Evolutionary conservation across 306 rosid species (phyloP), one percentile per base, ranked within the genome.

Genomic region (Trifolium repens): DNA sequence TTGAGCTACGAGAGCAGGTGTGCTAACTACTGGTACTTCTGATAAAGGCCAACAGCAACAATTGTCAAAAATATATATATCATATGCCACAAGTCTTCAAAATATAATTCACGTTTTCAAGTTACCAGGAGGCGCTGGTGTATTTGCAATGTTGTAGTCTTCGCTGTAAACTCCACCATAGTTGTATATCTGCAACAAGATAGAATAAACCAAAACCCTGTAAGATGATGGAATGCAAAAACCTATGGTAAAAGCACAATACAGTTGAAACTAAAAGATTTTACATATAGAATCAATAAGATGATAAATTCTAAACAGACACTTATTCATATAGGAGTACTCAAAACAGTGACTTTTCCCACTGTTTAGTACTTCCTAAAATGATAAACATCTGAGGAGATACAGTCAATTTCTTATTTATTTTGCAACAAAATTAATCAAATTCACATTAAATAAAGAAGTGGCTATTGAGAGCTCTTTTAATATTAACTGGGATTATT

Each of bases 71-170:
- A 32, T 30, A 34, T 52, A 5, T 32, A 32, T 40, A 67, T 34
- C 30, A 58, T 8, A 19, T 57, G 70, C 9, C 39, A 64, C 46
- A 40, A 22, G 67, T 75, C 50, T 77, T 73, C 61, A 65, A 79
- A 73, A 84, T 22, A 63, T 73, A 63, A 59, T 69, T 70, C 50
- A 57, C 39, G 35, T 70, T 71, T 53, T 74, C 59, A 35, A 67
- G 65, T 79, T 89, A 90, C 99, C 97, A 62, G 83, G 81, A 53
- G 99, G 96, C 83, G 97, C 97, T 68, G 98, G 99, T 67, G 99
- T 96, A 81, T 87, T 90, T 47, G 99, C 91, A 78, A 90, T 43
- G 77, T 92, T 96, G 90, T 96, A 96, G 84, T 96, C 99, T 85
- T 96, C 99, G 69, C 43, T 96, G 74, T 14, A 92, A 59, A 50